Evolutionary conservation across 768 basidiomycete genomes (phyloP), one percentile per base, ranked within the genome.

Genomic region (Aureoboletus auriporus): DNA sequence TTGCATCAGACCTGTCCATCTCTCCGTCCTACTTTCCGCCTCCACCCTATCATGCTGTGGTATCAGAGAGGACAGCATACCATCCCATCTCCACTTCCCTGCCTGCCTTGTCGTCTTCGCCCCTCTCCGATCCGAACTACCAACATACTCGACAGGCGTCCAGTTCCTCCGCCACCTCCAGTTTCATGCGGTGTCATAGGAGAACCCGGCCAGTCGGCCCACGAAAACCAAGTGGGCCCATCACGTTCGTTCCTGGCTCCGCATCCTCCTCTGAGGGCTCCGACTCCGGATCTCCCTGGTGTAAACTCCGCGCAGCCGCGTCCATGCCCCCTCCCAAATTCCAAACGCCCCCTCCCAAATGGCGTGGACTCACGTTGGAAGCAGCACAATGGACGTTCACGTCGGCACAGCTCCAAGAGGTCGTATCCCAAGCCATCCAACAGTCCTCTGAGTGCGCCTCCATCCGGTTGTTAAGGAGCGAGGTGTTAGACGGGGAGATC

Each of bases 311-410:
- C 14, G 44, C 58, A 28, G 60, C 59, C 37, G 59, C 53, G 20
- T 52, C 58, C 34, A 46, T 68, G 16, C 59, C 65, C 11, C 51
- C 75, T 13, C 84, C 83, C 11, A 75, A 71, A 48, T 90, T 89
- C 61, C 76, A 77, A 47, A 69, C 72, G 0, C 76, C 80, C 0
- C 65, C 78, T 2, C 72, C 78, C 5, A 81, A 75, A 55, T 91
- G 80, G 78, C 76, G 85, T 39, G 88, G 85, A 1, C 71, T 83
- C 44, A 89, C 89, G 9, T 71, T 89, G 74, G 90, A 93, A 52
- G 84, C 80, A 2, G 90, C 89, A 2, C 85, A 84, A 62, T 93
- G 90, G 90, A 90, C 86, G 9, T 86, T 91, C 58, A 80, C 83
- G 3, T 83, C 83, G 7, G 62, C 75, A 5, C 79, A 93, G 60